Conservation (phyloP, 768 basidiomycete genomes). For the Leccinum uliginosum region DNA sequence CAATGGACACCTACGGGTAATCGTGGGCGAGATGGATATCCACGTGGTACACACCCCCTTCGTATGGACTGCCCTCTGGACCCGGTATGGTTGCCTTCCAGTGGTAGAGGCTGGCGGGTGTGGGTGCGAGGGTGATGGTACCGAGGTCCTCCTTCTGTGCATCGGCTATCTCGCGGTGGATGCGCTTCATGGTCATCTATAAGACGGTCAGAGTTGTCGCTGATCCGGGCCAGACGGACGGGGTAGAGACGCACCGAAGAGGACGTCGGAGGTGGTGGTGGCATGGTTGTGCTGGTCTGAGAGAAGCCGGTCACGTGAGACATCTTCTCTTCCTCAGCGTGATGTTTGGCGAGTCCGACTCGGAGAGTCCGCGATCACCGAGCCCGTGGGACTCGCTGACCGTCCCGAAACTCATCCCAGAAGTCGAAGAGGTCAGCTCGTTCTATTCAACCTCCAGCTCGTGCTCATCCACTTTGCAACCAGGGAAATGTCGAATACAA, state of each 20-base stretch:
- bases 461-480: not conserved
- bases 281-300: constrained; percentile 15
- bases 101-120: constrained; percentile 58
- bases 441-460: not conserved
- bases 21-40: constrained; percentile 64
- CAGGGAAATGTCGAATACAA: constrained; percentile 95
- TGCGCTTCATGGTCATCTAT: constrained; percentile 73
- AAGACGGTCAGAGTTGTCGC: constrained; percentile 4
- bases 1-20: constrained; percentile 57
- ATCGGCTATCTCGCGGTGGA: constrained; percentile 78
- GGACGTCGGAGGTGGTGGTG: constrained; percentile 21
- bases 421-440: constrained; percentile 55
- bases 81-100: constrained; percentile 82
- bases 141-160: constrained; percentile 81
- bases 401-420: constrained; percentile 68
- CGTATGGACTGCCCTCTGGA: constrained; percentile 78
- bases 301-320: constrained; percentile 15
- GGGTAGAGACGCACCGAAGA: constrained; percentile 17
- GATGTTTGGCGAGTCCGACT: constrained; percentile 85
- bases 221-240: too few species aligned
- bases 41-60: constrained; percentile 70
- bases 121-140: constrained; percentile 61
- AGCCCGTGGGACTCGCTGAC: constrained; percentile 79
- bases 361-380: constrained; percentile 73
- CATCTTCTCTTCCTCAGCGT: constrained; percentile 31